A percentile compares a stretch with the other conserved stretches of the same genome.
Conservation (phyloP, 768 basidiomycete species). For the Pulveroboletus frians region DNA sequence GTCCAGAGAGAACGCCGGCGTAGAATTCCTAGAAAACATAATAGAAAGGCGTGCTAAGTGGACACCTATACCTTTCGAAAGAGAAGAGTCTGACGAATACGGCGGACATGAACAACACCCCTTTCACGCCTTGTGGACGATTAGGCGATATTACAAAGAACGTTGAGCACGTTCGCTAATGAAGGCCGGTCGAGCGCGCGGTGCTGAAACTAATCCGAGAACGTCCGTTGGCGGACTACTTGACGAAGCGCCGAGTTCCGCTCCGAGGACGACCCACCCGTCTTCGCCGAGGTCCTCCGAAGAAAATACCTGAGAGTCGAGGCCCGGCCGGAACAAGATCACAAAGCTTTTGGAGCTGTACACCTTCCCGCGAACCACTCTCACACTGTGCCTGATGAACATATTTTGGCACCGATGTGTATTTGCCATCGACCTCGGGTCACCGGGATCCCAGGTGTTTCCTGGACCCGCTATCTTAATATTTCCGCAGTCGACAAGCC, state of each 20-base stretch:
- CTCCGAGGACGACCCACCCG: conserved; percentile 5
- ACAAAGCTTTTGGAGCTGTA: conserved; percentile 1
- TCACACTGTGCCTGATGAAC: no score
- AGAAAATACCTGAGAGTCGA: background rate
- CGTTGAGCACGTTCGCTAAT: conserved; percentile 3
- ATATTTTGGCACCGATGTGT: no score
- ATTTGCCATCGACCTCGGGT: background rate
- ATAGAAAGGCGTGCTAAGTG: conserved; percentile 20
- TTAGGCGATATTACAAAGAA: conserved; percentile 27
- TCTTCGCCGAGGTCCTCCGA: conserved; percentile 10
- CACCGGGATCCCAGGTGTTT: background rate
- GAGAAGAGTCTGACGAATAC: conserved; percentile 17
- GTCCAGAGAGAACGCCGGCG: conserved; percentile 9
- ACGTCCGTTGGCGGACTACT: conserved; percentile 1
- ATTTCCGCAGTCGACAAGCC: background rate
- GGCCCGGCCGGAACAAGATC: conserved; percentile 15
- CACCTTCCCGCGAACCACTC: background rate
- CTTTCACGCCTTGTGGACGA: conserved; percentile 14
- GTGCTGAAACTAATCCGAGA: conserved; percentile 15
- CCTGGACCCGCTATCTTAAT: background rate
- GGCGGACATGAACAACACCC: conserved; percentile 28
- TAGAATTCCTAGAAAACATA: conserved; percentile 15
- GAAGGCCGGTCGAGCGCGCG: conserved; percentile 7
- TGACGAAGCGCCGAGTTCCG: background rate
- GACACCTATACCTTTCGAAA: conserved; percentile 15